These are phyloP conservation scores for Sphagnurus paluster DNA, from an alignment of 1,284 basidiomycete genomes.

Conservation along the genomic window DNA sequence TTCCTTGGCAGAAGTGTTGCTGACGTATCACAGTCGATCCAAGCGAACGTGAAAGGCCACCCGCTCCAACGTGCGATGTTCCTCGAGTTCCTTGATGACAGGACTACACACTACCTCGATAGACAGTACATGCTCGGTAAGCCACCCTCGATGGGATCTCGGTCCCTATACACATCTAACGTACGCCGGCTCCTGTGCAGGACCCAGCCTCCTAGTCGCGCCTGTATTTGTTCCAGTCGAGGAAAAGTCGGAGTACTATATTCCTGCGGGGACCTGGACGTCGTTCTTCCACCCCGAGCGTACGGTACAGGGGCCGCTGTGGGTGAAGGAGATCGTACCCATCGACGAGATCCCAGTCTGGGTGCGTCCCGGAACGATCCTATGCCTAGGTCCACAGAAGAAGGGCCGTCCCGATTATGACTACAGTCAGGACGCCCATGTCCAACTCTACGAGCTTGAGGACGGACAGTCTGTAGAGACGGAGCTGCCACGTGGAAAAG, in stretches of 20 bases:
- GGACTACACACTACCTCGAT: slow-evolving; percentile 65
- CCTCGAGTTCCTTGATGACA: slow-evolving; percentile 69
- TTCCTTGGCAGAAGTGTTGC: slow-evolving; percentile 4
- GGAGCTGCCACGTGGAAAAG: slow-evolving; percentile 45
- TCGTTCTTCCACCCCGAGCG: slow-evolving; percentile 55
- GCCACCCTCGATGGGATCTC: not conserved
- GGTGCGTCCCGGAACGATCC: slow-evolving; percentile 57
- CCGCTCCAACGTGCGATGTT: slow-evolving; percentile 75
- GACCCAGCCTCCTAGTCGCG: slow-evolving; percentile 70
- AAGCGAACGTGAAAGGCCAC: slow-evolving; percentile 56
- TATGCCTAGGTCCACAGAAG: slow-evolving; percentile 56
- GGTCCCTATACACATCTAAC: no score
- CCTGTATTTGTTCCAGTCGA: slow-evolving; percentile 64
- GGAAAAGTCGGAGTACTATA: slow-evolving; percentile 65
- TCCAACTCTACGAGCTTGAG: slow-evolving; percentile 52
- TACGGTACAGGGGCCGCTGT: slow-evolving; percentile 48
- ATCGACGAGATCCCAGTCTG: slow-evolving; percentile 66
- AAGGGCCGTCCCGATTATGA: slow-evolving; percentile 68
- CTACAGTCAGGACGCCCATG: slow-evolving; percentile 50
- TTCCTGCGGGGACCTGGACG: slow-evolving; percentile 72
- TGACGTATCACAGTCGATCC: slow-evolving; percentile 48
- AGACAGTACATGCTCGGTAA: slow-evolving; percentile 67
- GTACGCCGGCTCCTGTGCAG: no score
- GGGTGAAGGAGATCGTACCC: slow-evolving; percentile 58
- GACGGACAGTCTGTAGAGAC: slow-evolving; percentile 43